Evolutionary conservation across 805 yeast species (phyloP), one percentile per base, ranked within the genome.

Genomic region (Danielia reshetovae): DNA sequence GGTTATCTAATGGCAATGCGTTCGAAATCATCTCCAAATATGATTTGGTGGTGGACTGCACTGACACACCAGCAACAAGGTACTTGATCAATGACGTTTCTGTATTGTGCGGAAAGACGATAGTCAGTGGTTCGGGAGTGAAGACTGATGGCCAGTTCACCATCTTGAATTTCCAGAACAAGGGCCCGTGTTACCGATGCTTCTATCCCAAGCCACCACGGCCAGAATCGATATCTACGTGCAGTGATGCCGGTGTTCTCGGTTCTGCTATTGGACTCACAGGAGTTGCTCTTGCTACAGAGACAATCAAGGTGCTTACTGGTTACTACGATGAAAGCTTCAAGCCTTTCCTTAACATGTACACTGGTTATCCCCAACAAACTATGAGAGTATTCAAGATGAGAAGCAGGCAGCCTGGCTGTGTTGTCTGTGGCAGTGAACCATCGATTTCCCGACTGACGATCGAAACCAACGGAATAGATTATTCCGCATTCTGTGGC

Each of bases 201-300:
- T 79, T 89, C 59, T 86, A 85, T 48, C 97, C 98, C 0, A 64
- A 64, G 6, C 96, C 97, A 0, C 97, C 98, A 0, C 78, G 89
- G 1, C 85, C 96, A 1, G 80, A 77, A 39, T 69, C 84, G 2
- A 87, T 89, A 1, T 75, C 87, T 0, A 74, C 94, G 0, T 93
- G 99, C 50, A 76, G 85, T 10, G 97, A 88, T 58, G 95, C 95
- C 3, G 97, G 97, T 4, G 94, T 90, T 0, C 58, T 93, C 17
- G 98, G 98, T 0, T 95, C 97, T 0, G 93, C 89, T n/a, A 94
- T 93, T 36, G 99, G 98, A 0, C 49, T 87, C 1, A 77, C 90
- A 54, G 99, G 98, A 7, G 68, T 79, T 0, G 70, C 85, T 69
- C 90, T 93, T 84, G 95, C 96, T 0, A 60, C 83, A 14, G 98